Percentiles rank a stretch among this genome's conserved stretches.
Conservation (phyloP, 2,329 filamentous ascomycete genomes). For the Pyrenophora seminiperda region DNA sequence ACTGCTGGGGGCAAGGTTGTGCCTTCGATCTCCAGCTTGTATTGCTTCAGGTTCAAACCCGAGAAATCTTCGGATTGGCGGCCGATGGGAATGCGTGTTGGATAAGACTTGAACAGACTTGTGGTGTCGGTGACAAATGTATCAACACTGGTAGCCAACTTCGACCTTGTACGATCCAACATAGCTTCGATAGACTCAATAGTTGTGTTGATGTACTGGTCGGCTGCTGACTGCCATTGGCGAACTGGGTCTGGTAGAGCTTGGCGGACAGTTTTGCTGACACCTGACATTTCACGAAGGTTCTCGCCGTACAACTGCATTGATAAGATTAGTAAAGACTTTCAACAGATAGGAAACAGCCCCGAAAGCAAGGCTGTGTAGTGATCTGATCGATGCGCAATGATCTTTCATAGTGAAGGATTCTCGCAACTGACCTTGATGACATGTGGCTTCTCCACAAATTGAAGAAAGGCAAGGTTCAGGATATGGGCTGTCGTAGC, state of each 20-base stretch:
- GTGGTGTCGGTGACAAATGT: conserved; percentile 87
- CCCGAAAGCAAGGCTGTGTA: not conserved
- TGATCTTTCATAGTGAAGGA: too few species aligned
- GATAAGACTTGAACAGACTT: conserved; percentile 86
- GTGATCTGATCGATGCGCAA: too few species aligned
- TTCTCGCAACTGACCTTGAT: conserved; percentile 7
- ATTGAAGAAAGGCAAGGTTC: conserved; percentile 85
- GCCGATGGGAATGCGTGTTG: conserved; percentile 82
- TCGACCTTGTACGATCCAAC: conserved; percentile 81
- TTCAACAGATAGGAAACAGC: too few species aligned
- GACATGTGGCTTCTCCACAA: conserved; percentile 96
- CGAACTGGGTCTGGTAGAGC: conserved; percentile 83
- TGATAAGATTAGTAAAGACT: not conserved
- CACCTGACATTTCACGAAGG: conserved; percentile 82
- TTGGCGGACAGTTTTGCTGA: conserved; percentile 88
- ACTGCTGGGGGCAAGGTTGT: conserved; percentile 57
- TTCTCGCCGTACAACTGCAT: conserved; percentile 75
- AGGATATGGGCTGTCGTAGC: conserved; percentile 85
- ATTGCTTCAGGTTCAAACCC: conserved; percentile 78
- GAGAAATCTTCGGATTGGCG: conserved; percentile 79
- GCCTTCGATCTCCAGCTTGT: conserved; percentile 75
- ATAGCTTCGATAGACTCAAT: conserved; percentile 91
- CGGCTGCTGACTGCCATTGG: conserved; percentile 82
- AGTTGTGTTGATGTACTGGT: conserved; percentile 83
- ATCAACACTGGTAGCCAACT: conserved; percentile 82